Evolutionary conservation across 106 monocot species (phyloP), one percentile per base, ranked within the genome.

Genomic region (Apostasia ramifera): DNA sequence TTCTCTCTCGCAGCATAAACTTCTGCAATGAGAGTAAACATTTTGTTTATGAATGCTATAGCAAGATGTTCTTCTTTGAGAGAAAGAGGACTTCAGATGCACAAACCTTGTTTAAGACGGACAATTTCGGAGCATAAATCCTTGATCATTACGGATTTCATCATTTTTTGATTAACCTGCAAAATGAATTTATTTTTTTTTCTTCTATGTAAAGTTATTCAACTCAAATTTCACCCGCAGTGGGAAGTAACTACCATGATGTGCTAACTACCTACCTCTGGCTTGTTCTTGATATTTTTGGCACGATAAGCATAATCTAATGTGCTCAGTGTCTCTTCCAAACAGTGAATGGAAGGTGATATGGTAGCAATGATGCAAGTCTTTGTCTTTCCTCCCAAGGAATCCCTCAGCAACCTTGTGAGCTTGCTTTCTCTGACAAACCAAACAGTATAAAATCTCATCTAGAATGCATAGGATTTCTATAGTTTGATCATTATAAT

Each of bases 341-440:
- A 74, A 69, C 88, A 95, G 40, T 86, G 81, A 59, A 95, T 78
- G 8, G 91, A 88, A 68, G 94, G 94, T 44, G 94, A 83, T 73
- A 95, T 72, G 37, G 94, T 91, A 40, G 94, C 94, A 75, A 95
- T 95, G 11, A 95, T 95, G 78, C 94, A 95, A 2, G 94, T 91
- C 75, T 86, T 95, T 76, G 91, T 95, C 76, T 86, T 95, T 47
- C 94, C 94, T 75, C 91, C 94, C 74, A 95, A 59, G 8, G 94
- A 95, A 79, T 91, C 90, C 67, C 94, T 88, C 60, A 95, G 61
- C 63, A 95, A 78, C 71, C 94, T 91, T 59, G 94, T 95, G 74
- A 95, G 62, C 71, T 95, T 95, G 81, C 94, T 95, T 75, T 94
- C 94, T 66, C 94, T 94, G 78, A 5, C 15, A 70, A 73, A 37